Base-by-base conservation (phyloP, 768 basidiomycete species). In the Amyloporia xantha region DNA sequence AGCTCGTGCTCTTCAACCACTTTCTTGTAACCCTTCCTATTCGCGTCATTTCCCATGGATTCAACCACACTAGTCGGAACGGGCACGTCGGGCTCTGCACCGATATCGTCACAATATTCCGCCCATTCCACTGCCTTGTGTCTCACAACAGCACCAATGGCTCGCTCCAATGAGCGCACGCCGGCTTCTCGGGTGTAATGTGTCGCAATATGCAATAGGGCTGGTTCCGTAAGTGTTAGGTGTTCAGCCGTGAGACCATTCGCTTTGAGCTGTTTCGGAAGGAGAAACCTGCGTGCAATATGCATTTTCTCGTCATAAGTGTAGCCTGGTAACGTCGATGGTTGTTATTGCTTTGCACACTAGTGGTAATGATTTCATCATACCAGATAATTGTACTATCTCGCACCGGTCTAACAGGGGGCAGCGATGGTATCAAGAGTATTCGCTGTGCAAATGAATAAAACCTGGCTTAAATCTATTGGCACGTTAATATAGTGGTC, bases 391-490 rank as follows among this genome's bases (percentile, higher is more conserved):
- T 33, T 90, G 83, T 25, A 95, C 82, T 39, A 91, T 72, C 59
- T 97, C 93, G 59, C 91, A 93, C 35, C 94, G 81, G 65, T 96
- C 93, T 7, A 94, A 68, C 1, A 97, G 72, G 94, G 91, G 0
- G 84, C 79, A 4, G 89, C 84, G 52, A 96, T 95, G 0, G 90
- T 91, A 33, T 93, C 90, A 10, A 94, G 78, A 0, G 84, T 77
- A 62, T 96, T 96, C 27, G 92, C 88, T 0, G 94, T 95, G 56
- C 91, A 94, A 53, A 96, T 87, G 66, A 96, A 95, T 17, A 95
- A 72, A 12, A 94, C 82, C 60, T 89, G 90, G 47, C 84, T 86
- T 43, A 95, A 76, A 57, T 94, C 90, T 45, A 94, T 78, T 1
- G 91, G 90, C 9, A 89, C 82, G 52, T 92, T 91, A 61, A 93